Evolutionary conservation across 306 rosid genomes (phyloP), one percentile per base, ranked within the genome.

Genomic region (Betula pendula): DNA sequence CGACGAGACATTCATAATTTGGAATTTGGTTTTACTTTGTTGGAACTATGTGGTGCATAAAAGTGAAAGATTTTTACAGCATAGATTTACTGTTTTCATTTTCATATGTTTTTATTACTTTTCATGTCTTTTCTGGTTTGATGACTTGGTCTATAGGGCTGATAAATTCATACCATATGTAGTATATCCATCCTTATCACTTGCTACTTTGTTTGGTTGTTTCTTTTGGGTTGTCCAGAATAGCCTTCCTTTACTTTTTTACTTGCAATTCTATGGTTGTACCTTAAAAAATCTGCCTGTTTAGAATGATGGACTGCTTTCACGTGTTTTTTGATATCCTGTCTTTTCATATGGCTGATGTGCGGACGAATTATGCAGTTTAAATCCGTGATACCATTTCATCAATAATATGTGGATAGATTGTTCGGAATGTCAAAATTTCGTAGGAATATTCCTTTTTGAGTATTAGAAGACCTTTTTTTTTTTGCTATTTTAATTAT

Each of bases 131-230:
- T 8, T 63, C 33, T 63, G 66, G 52, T 58, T 78, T 49, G 68
- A 74, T 68, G 2, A 8, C 22, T 27, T 72, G 16, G 19, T 44
- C 7, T 19, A 15, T 33, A 25, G 38, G 73, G 33, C 33, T 11
- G 62, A 60, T 72, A 62, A 55, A 40, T 73, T 79, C 52, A 6
- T 55, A 53, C 66, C 72, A 3, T 35, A 76, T 62, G 40, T 19
- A 68, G 45, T 73, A 22, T 55, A 35, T 65, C 53, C 19, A 20
- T 82, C 82, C 20, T 59, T 24, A 11, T 78, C 74, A 51, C 19
- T 19, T 10, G 47, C 25, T 16, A 38, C 45, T 44, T 65, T 35
- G 31, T 60, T 2, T 68, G 29, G 73, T 55, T 84, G 60, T 71
- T 29, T 38, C n/a, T 79, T 70, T 1, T 17, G 29, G 13, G 35